Evolutionary conservation across 192 early-diverging fungal genomes (phyloP), one percentile per base, ranked within the genome.

Genomic region (Helicostylum pulchrum): DNA sequence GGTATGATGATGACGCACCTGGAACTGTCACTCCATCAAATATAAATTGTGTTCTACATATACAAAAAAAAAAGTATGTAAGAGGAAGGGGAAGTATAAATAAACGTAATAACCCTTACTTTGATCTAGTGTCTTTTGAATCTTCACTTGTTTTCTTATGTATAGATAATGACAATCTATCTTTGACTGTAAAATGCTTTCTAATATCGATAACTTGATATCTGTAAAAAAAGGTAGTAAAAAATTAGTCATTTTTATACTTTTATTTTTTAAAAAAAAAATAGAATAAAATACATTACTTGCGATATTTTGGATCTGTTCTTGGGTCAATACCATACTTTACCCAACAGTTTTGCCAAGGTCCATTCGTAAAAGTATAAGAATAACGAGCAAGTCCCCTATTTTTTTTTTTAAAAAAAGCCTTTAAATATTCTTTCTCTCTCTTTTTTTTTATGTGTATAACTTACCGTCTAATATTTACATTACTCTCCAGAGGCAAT

Each of bases 331-430:
- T 51, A 1, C 80, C 80, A 55, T 76, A 82, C 15, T 50, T 63
- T n/a, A 81, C 50, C 80, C 80, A 82, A 32, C 65, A 74, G 55
- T 73, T 73, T 14, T 80, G 76, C 68, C 76, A 82, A 2, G 80
- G 73, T 14, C 80, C 80, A 47, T 61, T 65, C 23, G 42, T n/a
- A 49, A 82, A 66, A 19, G 49, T 64, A 61, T 81, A 82, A 2
- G 66, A 57, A 42, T 64, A 9, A 8, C 50, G 56, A 6, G 71
- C 66, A 10, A 80, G 55, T 9, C 72, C 20, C 15, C 76, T n/a
- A n/a, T n/a, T n/a, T n/a, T n/a, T n/a, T n/a, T n/a, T n/a, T n/a
- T 20, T n/a, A 8, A 45, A 5, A 21, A 26, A 26, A 26, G 26
- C 26, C 2, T 2, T 2, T 26, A 26, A 26, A 26, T 26, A 26